Evolutionary conservation across 495 filamentous ascomycete species (phyloP), one percentile per base, ranked within the genome.

Genomic region (Letharia columbiana): DNA sequence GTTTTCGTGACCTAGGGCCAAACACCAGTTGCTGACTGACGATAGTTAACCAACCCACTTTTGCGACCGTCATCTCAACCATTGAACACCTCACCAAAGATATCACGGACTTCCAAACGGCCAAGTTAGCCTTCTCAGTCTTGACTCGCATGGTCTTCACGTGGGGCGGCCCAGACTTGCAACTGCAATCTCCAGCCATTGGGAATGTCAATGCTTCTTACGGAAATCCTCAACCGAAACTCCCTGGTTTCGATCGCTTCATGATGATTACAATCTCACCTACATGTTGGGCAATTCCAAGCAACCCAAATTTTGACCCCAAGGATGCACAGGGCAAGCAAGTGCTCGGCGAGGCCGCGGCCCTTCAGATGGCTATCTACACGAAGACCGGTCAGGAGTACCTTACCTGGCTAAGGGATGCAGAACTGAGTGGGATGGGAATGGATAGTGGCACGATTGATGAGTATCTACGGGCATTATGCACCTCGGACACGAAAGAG

Each of bases 231-330:
- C 78, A 82, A 52, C 77, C 82, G 4, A 77, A 77, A 41, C 85
- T 99, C 39, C 88, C 91, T 28, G 95, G 94, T n/a, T 98, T 99
- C 73, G 91, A 95, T 67, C 83, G 83, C 49, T 95, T 93, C 77
- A 89, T 95, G 78, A 89, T 96, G 62, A 81, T 86, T 37, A 84
- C 88, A n/a, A 93, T 98, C 77, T 91, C 95, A 23, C 83, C 90
- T 0, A 78, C 93, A 41, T 91, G 89, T 73, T 98, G 94, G 92
- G 86, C 86, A 9, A 85, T 98, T 2, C 83, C 93, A 3, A 83
- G 82, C 17, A 87, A 89, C 15, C 78, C 86, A 5, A 83, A 83
- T 18, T 96, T 98, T 80, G 87, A 87, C 69, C 81, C 90, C 1
- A 85, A 85, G 69, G 95, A 99, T 74, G 89, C 91, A 18, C 90